phyloP scores from a whole-genome alignment of 108 stramenopile genomes.

The Cyclotella choctawhatcheeana region DNA sequence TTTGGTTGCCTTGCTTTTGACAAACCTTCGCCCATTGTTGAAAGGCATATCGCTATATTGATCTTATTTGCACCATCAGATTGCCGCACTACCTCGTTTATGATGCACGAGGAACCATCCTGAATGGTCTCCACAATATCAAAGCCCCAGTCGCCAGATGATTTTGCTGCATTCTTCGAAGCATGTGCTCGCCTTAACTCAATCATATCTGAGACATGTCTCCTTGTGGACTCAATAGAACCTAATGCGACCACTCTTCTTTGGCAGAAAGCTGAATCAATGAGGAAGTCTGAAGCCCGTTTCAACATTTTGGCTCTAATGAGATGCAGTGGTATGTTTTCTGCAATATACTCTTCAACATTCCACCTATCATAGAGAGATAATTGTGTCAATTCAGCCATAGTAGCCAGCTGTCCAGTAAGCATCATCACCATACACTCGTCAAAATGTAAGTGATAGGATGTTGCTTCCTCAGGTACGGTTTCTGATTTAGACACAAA shows the following conservation, averaged over 20 bases:
- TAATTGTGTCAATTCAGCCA: conserved; percentile 36
- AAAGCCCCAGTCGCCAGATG: conserved; percentile 35
- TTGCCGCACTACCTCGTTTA: conserved; percentile 67
- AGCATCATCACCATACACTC: conserved; percentile 51
- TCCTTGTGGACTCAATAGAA: conserved; percentile 77
- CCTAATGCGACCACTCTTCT: conserved; percentile 76
- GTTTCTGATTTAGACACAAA: conserved; percentile 45
- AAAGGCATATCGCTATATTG: conserved; percentile 80
- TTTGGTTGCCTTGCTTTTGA: conserved; percentile 76
- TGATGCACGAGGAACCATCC: conserved; percentile 72
- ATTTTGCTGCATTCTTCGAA: background rate
- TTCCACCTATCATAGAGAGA: conserved; percentile 57
- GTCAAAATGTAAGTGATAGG: conserved; percentile 30
- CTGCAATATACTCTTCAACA: conserved; percentile 81
- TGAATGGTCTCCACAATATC: conserved; percentile 72
- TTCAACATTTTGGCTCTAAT: conserved; percentile 66
- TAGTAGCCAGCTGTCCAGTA: conserved; percentile 30
- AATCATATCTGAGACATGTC: conserved; percentile 82
- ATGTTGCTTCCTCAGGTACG: conserved; percentile 23
- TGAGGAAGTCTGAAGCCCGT: conserved; percentile 67
- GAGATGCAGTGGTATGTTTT: conserved; percentile 78
- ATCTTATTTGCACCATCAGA: conserved; percentile 62
- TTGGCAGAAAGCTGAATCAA: conserved; percentile 69
- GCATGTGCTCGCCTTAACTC: conserved; percentile 66
- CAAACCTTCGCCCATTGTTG: conserved; percentile 84